Percentiles rank a stretch among this genome's conserved stretches.
Evolutionary conservation across 2,329 filamentous ascomycete species (phyloP).

Genomic region (Cytospora piceicola): DNA sequence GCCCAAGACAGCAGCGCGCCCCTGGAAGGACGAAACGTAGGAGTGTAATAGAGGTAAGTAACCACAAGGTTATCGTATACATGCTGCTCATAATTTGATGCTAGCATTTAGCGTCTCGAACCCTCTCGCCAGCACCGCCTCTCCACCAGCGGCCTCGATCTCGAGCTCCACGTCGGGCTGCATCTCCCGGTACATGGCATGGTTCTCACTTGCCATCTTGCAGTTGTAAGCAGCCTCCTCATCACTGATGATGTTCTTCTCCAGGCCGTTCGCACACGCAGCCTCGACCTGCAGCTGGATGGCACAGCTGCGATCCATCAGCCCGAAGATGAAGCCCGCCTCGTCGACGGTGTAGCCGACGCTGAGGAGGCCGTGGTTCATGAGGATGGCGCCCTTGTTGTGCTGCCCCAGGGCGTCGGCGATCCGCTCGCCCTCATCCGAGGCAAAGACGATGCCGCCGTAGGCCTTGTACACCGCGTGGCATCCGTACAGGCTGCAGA

Average conservation of each 20-base stretch:
- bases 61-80: background rate
- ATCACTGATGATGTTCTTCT: constrained; percentile 46
- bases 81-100: constrained; percentile 5
- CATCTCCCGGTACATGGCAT: constrained; percentile 50
- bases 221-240: constrained; percentile 47
- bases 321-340: constrained; percentile 70
- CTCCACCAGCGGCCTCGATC: constrained; percentile 46
- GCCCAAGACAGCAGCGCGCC: background rate
- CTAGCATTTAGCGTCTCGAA: constrained; percentile 33
- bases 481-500: constrained; percentile 66
- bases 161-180: constrained; percentile 53
- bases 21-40: background rate
- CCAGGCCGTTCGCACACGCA: constrained; percentile 52
- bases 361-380: constrained; percentile 74
- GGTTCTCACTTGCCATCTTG: constrained; percentile 51
- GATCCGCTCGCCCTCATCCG: constrained; percentile 67
- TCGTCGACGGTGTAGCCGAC: constrained; percentile 75
- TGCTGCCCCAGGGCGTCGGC: constrained; percentile 62
- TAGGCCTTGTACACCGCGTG: constrained; percentile 65
- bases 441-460: constrained; percentile 57
- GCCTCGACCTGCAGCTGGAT: constrained; percentile 72
- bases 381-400: constrained; percentile 65
- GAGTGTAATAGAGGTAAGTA: background rate
- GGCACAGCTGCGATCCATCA: constrained; percentile 70
- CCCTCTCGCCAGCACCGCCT: constrained; percentile 36